Conservation (phyloP, 495 filamentous ascomycete genomes). For the Penicillium simplicissimum region DNA sequence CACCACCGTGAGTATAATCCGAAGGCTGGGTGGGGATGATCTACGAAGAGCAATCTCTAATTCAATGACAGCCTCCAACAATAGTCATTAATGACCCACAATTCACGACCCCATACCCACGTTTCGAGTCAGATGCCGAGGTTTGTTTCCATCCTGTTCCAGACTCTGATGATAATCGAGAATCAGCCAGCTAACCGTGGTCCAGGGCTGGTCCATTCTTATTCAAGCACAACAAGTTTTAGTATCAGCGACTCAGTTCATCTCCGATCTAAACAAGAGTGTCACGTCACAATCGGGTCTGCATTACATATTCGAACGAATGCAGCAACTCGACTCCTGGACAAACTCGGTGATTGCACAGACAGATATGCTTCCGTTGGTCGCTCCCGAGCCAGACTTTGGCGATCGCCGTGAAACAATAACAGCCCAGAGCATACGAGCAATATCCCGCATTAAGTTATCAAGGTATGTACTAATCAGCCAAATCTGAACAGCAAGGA, state of each 20-base stretch:
- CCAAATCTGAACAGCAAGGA: too few species aligned
- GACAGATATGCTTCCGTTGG: constrained; percentile 44
- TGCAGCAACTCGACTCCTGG: constrained; percentile 56
- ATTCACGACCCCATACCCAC: constrained; percentile 57
- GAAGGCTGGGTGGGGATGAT: not conserved
- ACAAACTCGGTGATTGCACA: constrained; percentile 50
- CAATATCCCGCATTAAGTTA: constrained; percentile 58
- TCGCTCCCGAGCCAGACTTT: constrained; percentile 40
- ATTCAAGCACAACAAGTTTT: constrained; percentile 60
- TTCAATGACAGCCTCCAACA: constrained; percentile 43
- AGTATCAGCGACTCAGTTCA: constrained; percentile 56
- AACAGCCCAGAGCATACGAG: constrained; percentile 52
- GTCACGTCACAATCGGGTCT: constrained; percentile 38
- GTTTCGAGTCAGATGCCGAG: constrained; percentile 52
- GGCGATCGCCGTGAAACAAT: constrained; percentile 45
- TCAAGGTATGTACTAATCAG: constrained; percentile 45
- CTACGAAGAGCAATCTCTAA: not conserved
- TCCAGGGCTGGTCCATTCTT: constrained; percentile 54
- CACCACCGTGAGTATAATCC: constrained; percentile 49
- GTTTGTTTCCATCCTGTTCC: constrained; percentile 33
- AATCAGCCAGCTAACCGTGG: constrained; percentile 13
- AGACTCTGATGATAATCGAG: not conserved
- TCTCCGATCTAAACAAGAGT: constrained; percentile 52
- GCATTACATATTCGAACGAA: constrained; percentile 52
- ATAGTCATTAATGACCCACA: constrained; percentile 58